phyloP scores from a whole-genome alignment of 2,329 filamentous ascomycete species.

The Aspergillus uvarum region DNA sequence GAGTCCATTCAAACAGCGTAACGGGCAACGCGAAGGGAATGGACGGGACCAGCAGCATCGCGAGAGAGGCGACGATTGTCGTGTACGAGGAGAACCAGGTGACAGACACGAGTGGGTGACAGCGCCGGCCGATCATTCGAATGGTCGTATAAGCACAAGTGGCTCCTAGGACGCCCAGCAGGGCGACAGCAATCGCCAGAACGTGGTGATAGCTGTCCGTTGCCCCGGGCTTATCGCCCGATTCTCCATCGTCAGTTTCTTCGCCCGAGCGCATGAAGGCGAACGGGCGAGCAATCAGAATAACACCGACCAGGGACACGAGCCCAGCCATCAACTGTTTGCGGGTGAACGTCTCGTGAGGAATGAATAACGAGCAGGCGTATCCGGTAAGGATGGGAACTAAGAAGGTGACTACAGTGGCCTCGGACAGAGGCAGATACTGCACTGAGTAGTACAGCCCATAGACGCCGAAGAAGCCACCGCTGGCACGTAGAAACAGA shows the following conservation, averaged over 20 bases:
- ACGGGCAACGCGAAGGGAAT: slow-evolving; percentile 59
- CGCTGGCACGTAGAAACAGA: slow-evolving; percentile 66
- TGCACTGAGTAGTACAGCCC: slow-evolving; percentile 73
- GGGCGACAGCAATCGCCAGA: slow-evolving; percentile 66
- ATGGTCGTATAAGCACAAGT: slow-evolving; percentile 75
- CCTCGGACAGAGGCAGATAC: slow-evolving; percentile 82
- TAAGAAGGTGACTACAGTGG: slow-evolving; percentile 86
- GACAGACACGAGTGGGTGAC: slow-evolving; percentile 79
- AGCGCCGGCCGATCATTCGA: slow-evolving; percentile 74
- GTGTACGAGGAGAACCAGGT: slow-evolving; percentile 78
- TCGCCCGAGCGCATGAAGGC: slow-evolving; percentile 13
- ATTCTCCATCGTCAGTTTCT: slow-evolving; percentile 16
- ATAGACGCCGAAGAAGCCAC: slow-evolving; percentile 76
- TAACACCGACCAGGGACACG: slow-evolving; percentile 73
- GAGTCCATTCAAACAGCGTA: slow-evolving; percentile 60
- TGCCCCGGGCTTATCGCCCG: slow-evolving; percentile 28
- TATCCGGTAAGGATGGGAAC: slow-evolving; percentile 77
- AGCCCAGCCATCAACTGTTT: slow-evolving; percentile 74
- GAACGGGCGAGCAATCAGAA: slow-evolving; percentile 75
- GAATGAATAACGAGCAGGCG: slow-evolving; percentile 70
- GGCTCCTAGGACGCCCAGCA: slow-evolving; percentile 75
- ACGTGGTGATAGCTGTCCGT: slow-evolving; percentile 65
- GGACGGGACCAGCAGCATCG: slow-evolving; percentile 57
- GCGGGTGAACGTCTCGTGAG: slow-evolving; percentile 72
- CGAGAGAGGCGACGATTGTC: slow-evolving; percentile 63